These are phyloP conservation scores for Tolypocladium ophioglossoides DNA, from an alignment of 2,329 filamentous ascomycete species.

Conservation along the genomic window DNA sequence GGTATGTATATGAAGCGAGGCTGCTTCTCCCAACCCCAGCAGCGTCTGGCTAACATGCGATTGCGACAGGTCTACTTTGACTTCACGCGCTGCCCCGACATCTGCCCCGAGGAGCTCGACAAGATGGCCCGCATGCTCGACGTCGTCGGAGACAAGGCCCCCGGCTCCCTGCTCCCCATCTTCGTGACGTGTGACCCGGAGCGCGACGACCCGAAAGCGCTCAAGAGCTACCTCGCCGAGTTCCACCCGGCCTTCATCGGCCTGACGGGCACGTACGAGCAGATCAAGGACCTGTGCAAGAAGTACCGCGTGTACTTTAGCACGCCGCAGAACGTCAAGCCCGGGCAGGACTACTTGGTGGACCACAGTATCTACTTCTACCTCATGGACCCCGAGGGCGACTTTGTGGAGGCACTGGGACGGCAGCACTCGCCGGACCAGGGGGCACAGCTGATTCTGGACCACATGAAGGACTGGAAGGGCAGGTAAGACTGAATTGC, in stretches of 20 bases:
- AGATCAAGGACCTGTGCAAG: conserved; percentile 92
- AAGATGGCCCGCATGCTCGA: conserved; percentile 98
- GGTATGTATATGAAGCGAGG: conserved; percentile 34
- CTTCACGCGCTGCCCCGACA: conserved; percentile 96
- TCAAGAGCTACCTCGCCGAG: conserved; percentile 79
- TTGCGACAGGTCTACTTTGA: conserved; percentile 81
- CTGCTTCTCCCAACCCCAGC: not conserved
- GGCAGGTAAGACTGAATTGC: not conserved
- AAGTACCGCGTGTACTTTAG: conserved; percentile 95
- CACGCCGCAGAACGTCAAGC: conserved; percentile 77
- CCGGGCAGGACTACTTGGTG: conserved; percentile 92
- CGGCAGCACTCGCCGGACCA: conserved; percentile 86
- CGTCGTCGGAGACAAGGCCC: conserved; percentile 42
- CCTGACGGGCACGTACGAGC: conserved; percentile 84
- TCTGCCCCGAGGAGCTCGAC: conserved; percentile 97
- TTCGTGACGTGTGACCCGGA: conserved; percentile 96
- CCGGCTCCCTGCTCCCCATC: conserved; percentile 56
- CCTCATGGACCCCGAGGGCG: conserved; percentile 95
- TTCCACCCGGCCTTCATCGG: conserved; percentile 84
- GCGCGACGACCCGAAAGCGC: conserved; percentile 74
- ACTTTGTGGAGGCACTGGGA: conserved; percentile 95
- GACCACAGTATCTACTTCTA: conserved; percentile 99
- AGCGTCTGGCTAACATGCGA: not conserved
- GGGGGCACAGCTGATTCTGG: conserved; percentile 71
- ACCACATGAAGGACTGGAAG: conserved; percentile 63